Evolutionary conservation across 2,329 filamentous ascomycete species (phyloP).

Genomic region (Ascocoryne sarcoides): DNA sequence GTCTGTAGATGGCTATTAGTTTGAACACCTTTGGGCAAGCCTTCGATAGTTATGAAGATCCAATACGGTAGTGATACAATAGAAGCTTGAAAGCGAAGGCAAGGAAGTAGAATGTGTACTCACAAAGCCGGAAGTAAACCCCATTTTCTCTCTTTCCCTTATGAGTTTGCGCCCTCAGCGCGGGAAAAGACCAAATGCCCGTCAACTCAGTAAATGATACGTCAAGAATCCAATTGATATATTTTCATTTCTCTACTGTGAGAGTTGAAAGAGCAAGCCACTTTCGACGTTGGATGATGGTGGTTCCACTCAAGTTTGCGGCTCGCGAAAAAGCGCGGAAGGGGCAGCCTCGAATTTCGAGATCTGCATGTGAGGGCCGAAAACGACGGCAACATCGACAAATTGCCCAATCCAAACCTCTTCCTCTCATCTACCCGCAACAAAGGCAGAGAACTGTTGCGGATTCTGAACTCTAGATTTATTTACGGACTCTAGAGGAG

Average conservation of each 20-base stretch:
- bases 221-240: constrained; percentile 8
- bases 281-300: constrained; percentile 7
- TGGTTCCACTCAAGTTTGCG: constrained; percentile 3
- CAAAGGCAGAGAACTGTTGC: not conserved
- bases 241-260: constrained; percentile 11
- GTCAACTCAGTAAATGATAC: not conserved
- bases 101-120: no score
- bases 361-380: no score
- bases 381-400: no score
- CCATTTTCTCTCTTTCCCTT: constrained; percentile 40
- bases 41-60: no score
- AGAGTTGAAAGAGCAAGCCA: constrained; percentile 11
- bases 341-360: not conserved
- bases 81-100: no score
- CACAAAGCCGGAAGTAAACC: constrained; percentile 68
- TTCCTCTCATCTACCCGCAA: not conserved
- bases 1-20: constrained; percentile 39
- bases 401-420: not conserved
- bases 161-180: not conserved
- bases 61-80: no score
- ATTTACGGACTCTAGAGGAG: not conserved
- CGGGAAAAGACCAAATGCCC: not conserved
- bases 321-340: not conserved
- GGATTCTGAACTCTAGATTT: no score
- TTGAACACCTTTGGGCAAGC: not conserved